phyloP scores from a whole-genome alignment of 768 basidiomycete species.

The Amylocystis lapponica region DNA sequence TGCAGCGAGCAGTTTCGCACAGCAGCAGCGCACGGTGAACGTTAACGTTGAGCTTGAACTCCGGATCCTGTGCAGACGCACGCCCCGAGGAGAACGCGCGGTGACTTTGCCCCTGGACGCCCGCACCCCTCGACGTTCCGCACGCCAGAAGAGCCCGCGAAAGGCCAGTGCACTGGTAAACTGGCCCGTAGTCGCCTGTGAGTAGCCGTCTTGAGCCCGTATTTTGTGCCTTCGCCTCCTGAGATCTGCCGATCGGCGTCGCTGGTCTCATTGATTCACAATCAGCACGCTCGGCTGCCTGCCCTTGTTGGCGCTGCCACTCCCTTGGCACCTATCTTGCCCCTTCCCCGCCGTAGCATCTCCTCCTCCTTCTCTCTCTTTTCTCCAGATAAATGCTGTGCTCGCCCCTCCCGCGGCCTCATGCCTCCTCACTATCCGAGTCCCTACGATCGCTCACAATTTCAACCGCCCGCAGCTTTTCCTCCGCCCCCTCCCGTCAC shows the following conservation, averaged over 20 bases:
- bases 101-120: no score
- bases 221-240: neutral
- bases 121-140: no score
- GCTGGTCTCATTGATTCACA: constrained; percentile 6
- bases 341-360: neutral
- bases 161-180: no score
- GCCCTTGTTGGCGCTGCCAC: constrained; percentile 1
- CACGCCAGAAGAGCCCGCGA: no score
- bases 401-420: neutral
- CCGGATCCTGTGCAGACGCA: no score
- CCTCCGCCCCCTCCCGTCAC: constrained; percentile 6
- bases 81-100: no score
- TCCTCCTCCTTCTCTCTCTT: neutral
- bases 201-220: neutral
- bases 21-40: no score
- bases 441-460: constrained; percentile 9
- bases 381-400: constrained; percentile 2
- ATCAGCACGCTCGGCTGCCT: neutral
- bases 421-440: constrained; percentile 12
- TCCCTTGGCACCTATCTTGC: neutral
- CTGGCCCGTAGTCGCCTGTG: no score
- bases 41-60: no score
- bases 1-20: no score
- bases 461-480: constrained; percentile 5
- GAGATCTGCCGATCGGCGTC: constrained; percentile 9